A percentile compares a stretch with the other conserved stretches of the same genome.
Evolutionary conservation across 495 filamentous ascomycete genomes (phyloP).

Genomic region (Sphaerosporella brunnea): DNA sequence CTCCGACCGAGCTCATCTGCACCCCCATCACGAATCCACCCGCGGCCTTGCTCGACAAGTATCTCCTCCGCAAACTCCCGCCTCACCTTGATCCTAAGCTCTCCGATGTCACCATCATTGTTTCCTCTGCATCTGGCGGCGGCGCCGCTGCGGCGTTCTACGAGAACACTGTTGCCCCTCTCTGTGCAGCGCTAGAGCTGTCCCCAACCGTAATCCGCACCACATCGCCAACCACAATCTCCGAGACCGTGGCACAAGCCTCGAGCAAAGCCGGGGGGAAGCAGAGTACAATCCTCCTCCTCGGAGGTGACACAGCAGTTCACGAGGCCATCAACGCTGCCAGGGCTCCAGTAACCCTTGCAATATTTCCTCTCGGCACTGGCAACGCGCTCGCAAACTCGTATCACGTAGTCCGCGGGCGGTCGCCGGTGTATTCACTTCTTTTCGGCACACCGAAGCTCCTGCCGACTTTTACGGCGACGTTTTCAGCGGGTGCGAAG

Average conservation of each 20-base stretch:
- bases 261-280: conserved; percentile 30
- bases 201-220: conserved; percentile 39
- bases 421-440: conserved; percentile 36
- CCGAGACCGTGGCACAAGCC: conserved; percentile 35
- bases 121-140: conserved; percentile 59
- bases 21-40: conserved; percentile 9
- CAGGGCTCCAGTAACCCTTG: conserved; percentile 32
- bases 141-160: conserved; percentile 42
- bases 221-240: conserved; percentile 38
- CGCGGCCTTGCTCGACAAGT: conserved; percentile 5
- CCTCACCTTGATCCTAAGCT: conserved; percentile 3
- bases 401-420: conserved; percentile 27
- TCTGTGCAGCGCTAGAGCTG: conserved; percentile 35
- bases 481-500: conserved; percentile 47
- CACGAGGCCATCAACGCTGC: conserved; percentile 58
- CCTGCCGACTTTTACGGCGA: conserved; percentile 40
- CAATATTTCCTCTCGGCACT: conserved; percentile 61
- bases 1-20: neutral
- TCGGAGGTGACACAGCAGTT: conserved; percentile 75
- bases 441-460: conserved; percentile 33
- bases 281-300: conserved; percentile 47
- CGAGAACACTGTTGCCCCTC: conserved; percentile 37
- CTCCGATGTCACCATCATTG: conserved; percentile 40
- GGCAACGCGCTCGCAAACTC: conserved; percentile 79
- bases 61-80: conserved; percentile 7